Percentiles rank a stretch among this genome's conserved stretches.
These are phyloP conservation scores for Calonectria pauciramosa DNA, from an alignment of 2,329 filamentous ascomycete genomes.

Conservation along the genomic window DNA sequence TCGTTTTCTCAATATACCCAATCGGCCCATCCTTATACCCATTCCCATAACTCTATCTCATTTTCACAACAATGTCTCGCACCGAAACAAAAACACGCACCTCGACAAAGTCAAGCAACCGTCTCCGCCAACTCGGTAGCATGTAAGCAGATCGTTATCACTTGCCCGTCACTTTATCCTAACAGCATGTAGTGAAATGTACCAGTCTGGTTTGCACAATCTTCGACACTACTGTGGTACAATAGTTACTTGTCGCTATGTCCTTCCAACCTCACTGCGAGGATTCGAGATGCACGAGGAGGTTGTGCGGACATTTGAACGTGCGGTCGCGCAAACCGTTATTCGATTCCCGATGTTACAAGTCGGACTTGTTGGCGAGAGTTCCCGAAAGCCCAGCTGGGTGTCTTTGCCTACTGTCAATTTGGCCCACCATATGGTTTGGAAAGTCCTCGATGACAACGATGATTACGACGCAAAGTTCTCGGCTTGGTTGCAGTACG, in stretches of 20 bases:
- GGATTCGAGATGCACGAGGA: neutral
- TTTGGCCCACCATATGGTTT: slow-evolving; percentile 30
- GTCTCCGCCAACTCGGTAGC: neutral
- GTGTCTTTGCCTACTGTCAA: slow-evolving; percentile 29
- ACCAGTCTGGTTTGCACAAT: neutral
- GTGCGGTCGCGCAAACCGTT: slow-evolving; percentile 36
- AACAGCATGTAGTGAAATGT: neutral
- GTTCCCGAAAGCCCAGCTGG: slow-evolving; percentile 37
- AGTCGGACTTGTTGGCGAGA: slow-evolving; percentile 37
- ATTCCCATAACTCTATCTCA: neutral
- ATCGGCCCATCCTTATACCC: neutral
- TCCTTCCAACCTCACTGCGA: neutral
- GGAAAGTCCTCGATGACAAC: slow-evolving; percentile 23
- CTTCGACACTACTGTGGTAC: neutral
- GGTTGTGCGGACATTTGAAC: neutral
- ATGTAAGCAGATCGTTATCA: neutral
- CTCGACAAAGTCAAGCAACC: neutral
- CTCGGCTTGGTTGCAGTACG: slow-evolving; percentile 16
- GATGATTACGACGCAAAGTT: slow-evolving; percentile 15
- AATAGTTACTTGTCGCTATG: neutral
- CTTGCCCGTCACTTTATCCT: neutral
- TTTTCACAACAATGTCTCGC: neutral
- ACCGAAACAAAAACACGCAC: neutral
- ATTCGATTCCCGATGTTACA: slow-evolving; percentile 36
- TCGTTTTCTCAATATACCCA: neutral